Conservation (phyloP, 139 green algal genomes). For the Tetraselmis striata region DNA sequence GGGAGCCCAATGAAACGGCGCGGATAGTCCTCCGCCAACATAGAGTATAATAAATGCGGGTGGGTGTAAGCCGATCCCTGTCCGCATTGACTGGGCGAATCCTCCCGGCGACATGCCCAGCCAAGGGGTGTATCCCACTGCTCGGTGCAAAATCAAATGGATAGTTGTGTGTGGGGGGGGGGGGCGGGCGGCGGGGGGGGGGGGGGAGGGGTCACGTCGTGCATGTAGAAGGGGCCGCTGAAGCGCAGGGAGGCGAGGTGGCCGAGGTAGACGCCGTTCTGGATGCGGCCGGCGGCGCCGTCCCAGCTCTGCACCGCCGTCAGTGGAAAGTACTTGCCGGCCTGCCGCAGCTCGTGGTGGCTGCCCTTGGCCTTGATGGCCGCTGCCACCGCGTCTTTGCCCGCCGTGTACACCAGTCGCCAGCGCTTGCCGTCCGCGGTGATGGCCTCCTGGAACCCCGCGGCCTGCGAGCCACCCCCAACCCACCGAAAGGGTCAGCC, state of each 20-base stretch:
- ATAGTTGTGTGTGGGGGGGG: too few species aligned
- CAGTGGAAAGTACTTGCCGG: conserved; percentile 36
- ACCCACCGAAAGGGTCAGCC: not conserved
- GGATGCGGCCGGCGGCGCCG: conserved; percentile 17
- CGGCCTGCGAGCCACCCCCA: not conserved
- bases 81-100: too few species aligned
- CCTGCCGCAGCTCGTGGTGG: not conserved
- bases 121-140: too few species aligned
- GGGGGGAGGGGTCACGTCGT: too few species aligned
- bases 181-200: too few species aligned
- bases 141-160: too few species aligned
- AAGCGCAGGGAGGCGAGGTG: conserved; percentile 35
- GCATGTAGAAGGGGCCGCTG: conserved; percentile 25
- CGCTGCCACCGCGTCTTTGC: conserved; percentile 14
- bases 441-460: conserved; percentile 12
- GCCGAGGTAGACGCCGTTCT: conserved; percentile 46
- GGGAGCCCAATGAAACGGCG: too few species aligned
- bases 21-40: too few species aligned
- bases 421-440: conserved; percentile 28
- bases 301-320: conserved; percentile 39
- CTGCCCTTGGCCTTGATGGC: conserved; percentile 18
- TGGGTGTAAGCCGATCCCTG: too few species aligned
- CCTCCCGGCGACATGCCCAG: too few species aligned
- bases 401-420: conserved; percentile 38
- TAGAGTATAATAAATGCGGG: too few species aligned